Evolutionary conservation across 2,329 filamentous ascomycete genomes (phyloP).

Genomic region (Apiospora sp.): DNA sequence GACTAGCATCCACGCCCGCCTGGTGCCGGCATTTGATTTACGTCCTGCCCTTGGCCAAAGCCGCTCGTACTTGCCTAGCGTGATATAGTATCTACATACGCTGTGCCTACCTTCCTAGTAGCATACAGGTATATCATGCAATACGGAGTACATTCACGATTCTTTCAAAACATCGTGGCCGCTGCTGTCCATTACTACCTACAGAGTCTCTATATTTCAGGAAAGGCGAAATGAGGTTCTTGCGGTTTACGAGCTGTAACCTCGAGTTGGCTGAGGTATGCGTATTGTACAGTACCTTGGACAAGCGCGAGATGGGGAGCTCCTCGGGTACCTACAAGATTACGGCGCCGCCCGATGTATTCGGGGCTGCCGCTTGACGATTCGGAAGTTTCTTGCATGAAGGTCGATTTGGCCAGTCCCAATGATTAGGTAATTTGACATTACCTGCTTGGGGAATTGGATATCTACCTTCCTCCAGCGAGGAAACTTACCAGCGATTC

Average conservation of each 20-base stretch:
- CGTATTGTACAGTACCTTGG: too few relatives aligned
- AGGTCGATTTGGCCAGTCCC: background rate
- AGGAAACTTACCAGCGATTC: constrained; percentile 7
- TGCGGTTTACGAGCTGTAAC: too few relatives aligned
- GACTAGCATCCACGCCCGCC: too few relatives aligned
- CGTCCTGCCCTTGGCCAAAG: background rate
- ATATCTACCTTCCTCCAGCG: background rate
- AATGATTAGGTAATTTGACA: background rate
- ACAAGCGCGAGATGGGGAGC: background rate
- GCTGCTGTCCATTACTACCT: too few relatives aligned
- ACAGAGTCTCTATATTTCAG: too few relatives aligned
- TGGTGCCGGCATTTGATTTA: background rate
- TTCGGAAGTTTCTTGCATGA: background rate
- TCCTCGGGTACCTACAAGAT: background rate
- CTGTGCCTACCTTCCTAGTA: too few relatives aligned
- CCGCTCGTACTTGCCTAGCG: background rate
- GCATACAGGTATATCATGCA: too few relatives aligned
- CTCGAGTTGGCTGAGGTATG: too few relatives aligned
- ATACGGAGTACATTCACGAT: too few relatives aligned
- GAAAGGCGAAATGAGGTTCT: too few relatives aligned
- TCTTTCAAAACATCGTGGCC: too few relatives aligned
- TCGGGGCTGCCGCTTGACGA: constrained; percentile 1
- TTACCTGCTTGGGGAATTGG: background rate
- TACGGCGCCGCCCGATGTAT: background rate
- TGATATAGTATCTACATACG: background rate